phyloP scores from a whole-genome alignment of 2,329 filamentous ascomycete genomes.

The Dactylonectria estremocensis region DNA sequence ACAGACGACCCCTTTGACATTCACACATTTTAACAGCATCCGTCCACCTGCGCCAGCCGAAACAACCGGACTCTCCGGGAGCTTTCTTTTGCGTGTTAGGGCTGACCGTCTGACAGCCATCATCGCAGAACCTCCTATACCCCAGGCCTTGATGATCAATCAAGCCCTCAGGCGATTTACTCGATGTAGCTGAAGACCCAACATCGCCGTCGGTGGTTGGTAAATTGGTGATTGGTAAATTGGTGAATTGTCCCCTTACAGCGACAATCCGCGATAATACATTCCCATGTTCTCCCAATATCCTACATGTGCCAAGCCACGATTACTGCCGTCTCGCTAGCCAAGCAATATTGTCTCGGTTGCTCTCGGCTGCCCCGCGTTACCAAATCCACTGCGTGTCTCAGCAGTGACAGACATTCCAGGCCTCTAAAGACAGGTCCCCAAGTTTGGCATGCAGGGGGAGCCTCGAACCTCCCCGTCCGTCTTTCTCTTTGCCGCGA shows the following conservation, averaged over 20 bases:
- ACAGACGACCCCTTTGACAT: background rate
- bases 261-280: too few species aligned
- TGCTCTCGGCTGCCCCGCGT: background rate
- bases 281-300: background rate
- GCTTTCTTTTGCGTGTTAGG: background rate
- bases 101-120: conserved; percentile 7
- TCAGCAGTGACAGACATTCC: background rate
- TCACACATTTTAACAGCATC: background rate
- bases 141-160: background rate
- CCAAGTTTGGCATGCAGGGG: background rate
- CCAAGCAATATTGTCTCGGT: background rate
- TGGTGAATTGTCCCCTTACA: background rate
- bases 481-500: too few species aligned
- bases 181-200: background rate
- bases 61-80: background rate
- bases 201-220: background rate
- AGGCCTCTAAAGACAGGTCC: background rate
- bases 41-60: background rate
- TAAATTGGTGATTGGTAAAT: background rate
- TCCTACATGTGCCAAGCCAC: background rate
- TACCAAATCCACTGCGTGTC: background rate
- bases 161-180: background rate
- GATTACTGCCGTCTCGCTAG: background rate
- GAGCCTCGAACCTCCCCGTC: background rate
- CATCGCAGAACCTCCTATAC: background rate